Evolutionary conservation across 257 asterid species (phyloP).

Genomic region (Primulina huaijiensis): DNA sequence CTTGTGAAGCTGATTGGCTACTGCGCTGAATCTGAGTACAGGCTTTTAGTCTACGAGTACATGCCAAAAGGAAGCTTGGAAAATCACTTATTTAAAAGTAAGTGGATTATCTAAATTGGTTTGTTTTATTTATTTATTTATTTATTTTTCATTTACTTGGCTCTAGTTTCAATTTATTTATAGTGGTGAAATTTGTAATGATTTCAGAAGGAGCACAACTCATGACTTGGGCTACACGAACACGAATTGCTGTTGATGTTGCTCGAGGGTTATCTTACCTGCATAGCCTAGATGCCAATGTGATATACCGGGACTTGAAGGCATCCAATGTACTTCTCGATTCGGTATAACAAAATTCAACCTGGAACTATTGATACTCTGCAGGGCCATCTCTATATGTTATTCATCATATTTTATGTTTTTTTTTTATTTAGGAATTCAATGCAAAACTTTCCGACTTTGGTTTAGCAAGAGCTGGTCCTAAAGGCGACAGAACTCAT

Average conservation of each 20-base stretch:
- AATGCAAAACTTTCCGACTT: constrained; percentile 56
- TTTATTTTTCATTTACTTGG: background rate
- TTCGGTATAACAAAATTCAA: constrained; percentile 36
- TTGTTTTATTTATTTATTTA: background rate
- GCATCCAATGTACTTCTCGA: constrained; percentile 63
- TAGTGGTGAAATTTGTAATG: background rate
- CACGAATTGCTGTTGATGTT: constrained; percentile 52
- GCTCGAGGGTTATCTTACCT: constrained; percentile 62
- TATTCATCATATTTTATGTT: background rate
- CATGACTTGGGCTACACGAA: constrained; percentile 56
- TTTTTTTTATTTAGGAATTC: constrained; percentile 40
- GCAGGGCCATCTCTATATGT: background rate
- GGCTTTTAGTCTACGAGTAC: constrained; percentile 66
- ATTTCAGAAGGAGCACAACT: constrained; percentile 55
- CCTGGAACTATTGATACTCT: background rate
- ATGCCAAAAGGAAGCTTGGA: constrained; percentile 79
- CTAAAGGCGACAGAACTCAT: constrained; percentile 50
- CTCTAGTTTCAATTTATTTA: background rate
- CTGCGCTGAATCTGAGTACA: constrained; percentile 56
- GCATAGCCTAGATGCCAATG: constrained; percentile 54
- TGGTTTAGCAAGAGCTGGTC: constrained; percentile 59
- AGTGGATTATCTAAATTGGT: constrained; percentile 13
- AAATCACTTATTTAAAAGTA: constrained; percentile 68
- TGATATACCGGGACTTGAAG: constrained; percentile 66
- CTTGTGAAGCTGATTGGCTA: constrained; percentile 75